Base-by-base conservation (phyloP, 73 alveolate genomes). In the Paramecium octaurelia region DNA sequence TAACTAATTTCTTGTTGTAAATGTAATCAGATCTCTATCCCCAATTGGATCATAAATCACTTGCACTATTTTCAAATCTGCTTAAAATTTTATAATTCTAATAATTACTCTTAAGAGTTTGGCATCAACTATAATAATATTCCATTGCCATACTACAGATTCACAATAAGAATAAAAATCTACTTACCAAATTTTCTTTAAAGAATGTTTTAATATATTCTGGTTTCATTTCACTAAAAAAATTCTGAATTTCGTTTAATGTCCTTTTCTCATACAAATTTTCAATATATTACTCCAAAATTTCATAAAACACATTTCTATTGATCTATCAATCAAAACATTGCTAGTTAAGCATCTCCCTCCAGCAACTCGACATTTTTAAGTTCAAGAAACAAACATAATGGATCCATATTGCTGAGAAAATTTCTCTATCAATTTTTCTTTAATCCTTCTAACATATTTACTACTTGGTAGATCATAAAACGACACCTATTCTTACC, bases 351-450 rank as follows among this genome's bases (percentile, higher is more conserved):
- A 89, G 97, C 99, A 84, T 97, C 99, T 68, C 98, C 98, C 69
- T 98, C 99, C 40, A 98, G 94, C 77, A 97, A 96, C 43, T 95
- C 83, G 86, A 97, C 96, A 76, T 97, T 97, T 85, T 98, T 97
- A 86, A 98, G 97, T 86, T 98, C 99, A 35, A 98, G 99, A 96
- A 98, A 97, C 96, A 94, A 97, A 46, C 99, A 99, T 18, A 98
- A 95, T 12, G 99, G 99, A 93, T 98, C 99, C 27, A 95, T 95
- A 64, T 98, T 92, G 76, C 96, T 94, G 23, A 96, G 92, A 59
- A 95, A 8, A 86, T 89, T 60, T 96, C 97, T 84, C 84, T 89
- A 70, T 71, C 77, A 29, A 89, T 94, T 88, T 95, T 96, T 98
- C 95, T 97, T 97, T 24, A 96, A 94, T 42, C 99, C 99, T 88